Evolutionary conservation across 805 yeast species (phyloP).

Genomic region (Cyberlindnera veronae): DNA sequence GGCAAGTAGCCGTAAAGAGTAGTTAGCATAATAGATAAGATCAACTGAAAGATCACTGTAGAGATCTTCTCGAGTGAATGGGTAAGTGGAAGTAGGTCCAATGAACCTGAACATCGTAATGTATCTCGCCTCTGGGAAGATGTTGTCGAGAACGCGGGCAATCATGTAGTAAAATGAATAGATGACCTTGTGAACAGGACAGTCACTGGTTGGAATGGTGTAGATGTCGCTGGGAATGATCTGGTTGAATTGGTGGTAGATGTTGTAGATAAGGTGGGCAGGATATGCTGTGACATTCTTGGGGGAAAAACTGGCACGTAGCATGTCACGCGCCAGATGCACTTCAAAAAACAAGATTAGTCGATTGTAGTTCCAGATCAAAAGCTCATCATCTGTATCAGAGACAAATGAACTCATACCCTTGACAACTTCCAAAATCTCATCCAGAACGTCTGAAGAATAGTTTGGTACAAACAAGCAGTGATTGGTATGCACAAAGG

Average conservation of each 20-base stretch:
- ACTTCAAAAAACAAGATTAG: conserved; percentile 12
- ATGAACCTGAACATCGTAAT: conserved; percentile 21
- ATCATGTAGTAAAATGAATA: conserved; percentile 16
- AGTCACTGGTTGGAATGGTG: conserved; percentile 9
- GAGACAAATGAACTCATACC: conserved; percentile 10
- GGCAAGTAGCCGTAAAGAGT: conserved; percentile 18
- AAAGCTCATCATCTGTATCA: conserved; percentile 9
- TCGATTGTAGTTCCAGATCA: conserved; percentile 7
- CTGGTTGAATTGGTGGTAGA: conserved; percentile 15
- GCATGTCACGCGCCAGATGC: conserved; percentile 1
- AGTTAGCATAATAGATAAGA: conserved; percentile 12
- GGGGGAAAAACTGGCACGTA: conserved; percentile 4
- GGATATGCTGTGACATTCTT: conserved; percentile 18
- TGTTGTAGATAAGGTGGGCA: conserved; percentile 11
- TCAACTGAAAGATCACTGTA: conserved; percentile 8
- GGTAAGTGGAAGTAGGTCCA: conserved; percentile 24
- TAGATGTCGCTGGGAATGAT: conserved; percentile 21
- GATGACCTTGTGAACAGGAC: conserved; percentile 17
- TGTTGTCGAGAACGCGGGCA: conserved; percentile 22
- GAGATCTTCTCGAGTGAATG: conserved; percentile 15
- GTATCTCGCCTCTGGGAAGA: conserved; percentile 25
- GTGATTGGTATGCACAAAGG: conserved; percentile 6
- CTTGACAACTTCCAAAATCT: conserved; percentile 15
- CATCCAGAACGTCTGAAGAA: conserved; percentile 15
- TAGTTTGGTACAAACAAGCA: conserved; percentile 23